phyloP scores from a whole-genome alignment of 352 stramenopile genomes.

The Globisporangium spiculum region DNA sequence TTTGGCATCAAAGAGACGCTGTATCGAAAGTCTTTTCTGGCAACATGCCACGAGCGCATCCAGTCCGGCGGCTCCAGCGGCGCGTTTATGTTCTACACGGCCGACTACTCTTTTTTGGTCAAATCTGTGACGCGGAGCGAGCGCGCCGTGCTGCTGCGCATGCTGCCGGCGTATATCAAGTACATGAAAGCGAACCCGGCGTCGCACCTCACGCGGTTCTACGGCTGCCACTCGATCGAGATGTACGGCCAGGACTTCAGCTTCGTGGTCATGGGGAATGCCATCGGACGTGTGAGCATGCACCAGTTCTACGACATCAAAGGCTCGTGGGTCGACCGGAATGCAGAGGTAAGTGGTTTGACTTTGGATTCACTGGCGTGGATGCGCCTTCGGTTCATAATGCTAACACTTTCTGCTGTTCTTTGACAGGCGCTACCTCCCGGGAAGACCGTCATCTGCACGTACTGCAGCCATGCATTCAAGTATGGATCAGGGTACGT shows the following conservation, averaged over 20 bases:
- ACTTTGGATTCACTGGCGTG: not conserved
- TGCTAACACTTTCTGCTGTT: not conserved
- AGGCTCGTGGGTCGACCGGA: constrained; percentile 87
- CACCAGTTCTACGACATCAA: constrained; percentile 91
- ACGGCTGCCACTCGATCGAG: constrained; percentile 86
- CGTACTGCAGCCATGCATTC: constrained; percentile 82
- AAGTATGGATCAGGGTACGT: constrained; percentile 65
- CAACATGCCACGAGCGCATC: constrained; percentile 81
- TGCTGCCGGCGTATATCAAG: constrained; percentile 79
- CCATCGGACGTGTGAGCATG: constrained; percentile 70
- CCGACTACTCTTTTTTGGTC: constrained; percentile 84
- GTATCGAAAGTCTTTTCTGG: constrained; percentile 74
- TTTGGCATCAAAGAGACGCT: constrained; percentile 74
- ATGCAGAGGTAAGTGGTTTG: constrained; percentile 8
- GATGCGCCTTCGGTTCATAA: constrained; percentile 73
- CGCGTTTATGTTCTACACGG: constrained; percentile 91
- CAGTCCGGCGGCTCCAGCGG: constrained; percentile 84
- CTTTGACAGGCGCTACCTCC: constrained; percentile 54
- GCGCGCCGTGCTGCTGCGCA: constrained; percentile 71
- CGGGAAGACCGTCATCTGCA: constrained; percentile 83
- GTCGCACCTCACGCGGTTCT: constrained; percentile 87
- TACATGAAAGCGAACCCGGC: constrained; percentile 80
- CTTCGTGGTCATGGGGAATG: constrained; percentile 92
- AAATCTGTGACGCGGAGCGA: constrained; percentile 85
- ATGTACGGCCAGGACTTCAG: constrained; percentile 89